These are phyloP conservation scores for Acanthamoeba sp. DNA, from an alignment of 208 protist species.

Conservation along the genomic window DNA sequence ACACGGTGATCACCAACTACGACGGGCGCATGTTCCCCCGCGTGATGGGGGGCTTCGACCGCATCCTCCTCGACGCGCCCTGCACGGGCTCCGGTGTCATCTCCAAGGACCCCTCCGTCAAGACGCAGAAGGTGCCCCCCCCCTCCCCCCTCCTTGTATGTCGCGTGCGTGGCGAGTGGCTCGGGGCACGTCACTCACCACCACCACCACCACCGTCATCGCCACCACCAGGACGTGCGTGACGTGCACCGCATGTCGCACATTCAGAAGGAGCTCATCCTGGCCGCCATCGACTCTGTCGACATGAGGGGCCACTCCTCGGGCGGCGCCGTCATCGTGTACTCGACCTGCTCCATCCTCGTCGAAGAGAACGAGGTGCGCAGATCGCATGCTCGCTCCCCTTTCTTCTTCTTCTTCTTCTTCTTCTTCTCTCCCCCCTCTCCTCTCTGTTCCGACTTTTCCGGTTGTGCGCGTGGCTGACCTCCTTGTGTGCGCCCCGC, in stretches of 20 bases:
- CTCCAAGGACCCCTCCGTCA: background rate
- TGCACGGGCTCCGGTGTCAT: slow-evolving; percentile 64
- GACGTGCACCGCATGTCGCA: background rate
- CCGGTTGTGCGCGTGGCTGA: too few relatives aligned
- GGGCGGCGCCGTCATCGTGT: slow-evolving; percentile 93
- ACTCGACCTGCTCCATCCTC: slow-evolving; percentile 94
- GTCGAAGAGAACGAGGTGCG: background rate
- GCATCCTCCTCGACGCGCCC: slow-evolving; percentile 76
- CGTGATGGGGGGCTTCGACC: slow-evolving; percentile 91
- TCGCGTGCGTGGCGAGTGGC: background rate
- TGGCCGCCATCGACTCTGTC: slow-evolving; percentile 86
- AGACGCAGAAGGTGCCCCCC: background rate
- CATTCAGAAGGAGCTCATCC: slow-evolving; percentile 86
- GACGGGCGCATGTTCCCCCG: slow-evolving; percentile 94
- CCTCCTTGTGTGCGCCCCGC: too few relatives aligned
- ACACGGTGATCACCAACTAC: slow-evolving; percentile 96
- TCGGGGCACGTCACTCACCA: too few relatives aligned
- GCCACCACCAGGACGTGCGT: background rate
- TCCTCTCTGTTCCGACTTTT: background rate
- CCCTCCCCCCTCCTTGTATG: too few relatives aligned
- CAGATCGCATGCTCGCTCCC: background rate
- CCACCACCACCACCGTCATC: too few relatives aligned
- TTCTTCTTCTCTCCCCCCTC: background rate
- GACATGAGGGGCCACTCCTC: slow-evolving; percentile 80
- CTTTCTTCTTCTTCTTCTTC: background rate